A percentile compares a stretch with the other conserved stretches of the same genome.
These are phyloP conservation scores for Oryza rufipogon DNA, from an alignment of 176 grass and related monocot genomes.

Conservation along the genomic window DNA sequence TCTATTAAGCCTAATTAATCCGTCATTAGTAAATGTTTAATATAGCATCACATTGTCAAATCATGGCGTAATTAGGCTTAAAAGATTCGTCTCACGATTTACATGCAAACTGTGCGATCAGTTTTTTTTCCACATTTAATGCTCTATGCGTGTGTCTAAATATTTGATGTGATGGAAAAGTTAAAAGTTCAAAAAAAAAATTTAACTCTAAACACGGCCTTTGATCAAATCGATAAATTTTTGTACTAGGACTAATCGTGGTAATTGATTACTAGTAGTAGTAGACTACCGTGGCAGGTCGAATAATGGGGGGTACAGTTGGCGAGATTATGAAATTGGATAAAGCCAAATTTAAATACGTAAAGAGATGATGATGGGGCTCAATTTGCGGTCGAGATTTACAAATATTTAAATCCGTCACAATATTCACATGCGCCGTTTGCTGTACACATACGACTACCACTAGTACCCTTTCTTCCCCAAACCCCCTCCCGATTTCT, in stretches of 20 bases:
- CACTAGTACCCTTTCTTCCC: background rate
- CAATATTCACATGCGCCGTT: conserved; percentile 38
- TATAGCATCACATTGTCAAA: too few relatives aligned
- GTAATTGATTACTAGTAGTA: too few relatives aligned
- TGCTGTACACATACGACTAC: background rate
- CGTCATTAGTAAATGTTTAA: fast-evolving
- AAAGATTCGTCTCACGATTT: too few relatives aligned
- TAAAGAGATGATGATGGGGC: background rate
- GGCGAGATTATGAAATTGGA: background rate
- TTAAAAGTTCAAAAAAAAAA: fast-evolving
- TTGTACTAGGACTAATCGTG: too few relatives aligned
- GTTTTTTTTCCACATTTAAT: too few relatives aligned
- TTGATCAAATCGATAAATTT: too few relatives aligned
- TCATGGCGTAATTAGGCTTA: too few relatives aligned
- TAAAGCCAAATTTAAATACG: background rate
- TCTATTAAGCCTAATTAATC: too few relatives aligned
- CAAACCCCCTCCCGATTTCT: background rate
- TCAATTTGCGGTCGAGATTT: background rate
- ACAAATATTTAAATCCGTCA: conserved; percentile 16
- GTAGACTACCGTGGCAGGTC: too few relatives aligned
- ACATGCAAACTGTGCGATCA: fast-evolving
- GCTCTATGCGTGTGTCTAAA: fast-evolving
- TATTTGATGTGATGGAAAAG: too few relatives aligned
- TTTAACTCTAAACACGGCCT: too few relatives aligned
- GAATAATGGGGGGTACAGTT: background rate